phyloP scores from a whole-genome alignment of 768 basidiomycete species.

The Pleurotus djamor region DNA sequence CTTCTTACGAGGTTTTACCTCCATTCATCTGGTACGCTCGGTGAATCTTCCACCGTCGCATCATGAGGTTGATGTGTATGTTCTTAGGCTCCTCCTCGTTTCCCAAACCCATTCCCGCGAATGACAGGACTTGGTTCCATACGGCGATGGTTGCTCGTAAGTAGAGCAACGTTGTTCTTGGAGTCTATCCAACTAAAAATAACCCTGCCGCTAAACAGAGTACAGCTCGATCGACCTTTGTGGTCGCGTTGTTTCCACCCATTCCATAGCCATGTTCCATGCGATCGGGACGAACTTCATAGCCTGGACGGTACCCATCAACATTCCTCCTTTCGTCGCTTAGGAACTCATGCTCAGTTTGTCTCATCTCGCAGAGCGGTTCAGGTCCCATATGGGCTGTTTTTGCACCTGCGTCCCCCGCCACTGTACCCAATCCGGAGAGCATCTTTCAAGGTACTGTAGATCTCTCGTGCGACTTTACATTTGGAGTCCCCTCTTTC shows the following conservation, averaged over 20 bases:
- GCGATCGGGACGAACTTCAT: slow-evolving; percentile 11
- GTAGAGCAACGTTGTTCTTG: background rate
- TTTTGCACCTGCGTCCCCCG: slow-evolving; percentile 8
- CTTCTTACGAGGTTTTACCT: slow-evolving; percentile 11
- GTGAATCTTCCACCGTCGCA: background rate
- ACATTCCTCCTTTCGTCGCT: background rate
- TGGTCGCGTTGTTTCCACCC: slow-evolving; percentile 7
- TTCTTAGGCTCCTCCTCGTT: slow-evolving; percentile 6
- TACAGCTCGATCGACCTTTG: slow-evolving; percentile 7
- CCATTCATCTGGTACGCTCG: slow-evolving; percentile 19
- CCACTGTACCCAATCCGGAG: slow-evolving; percentile 20
- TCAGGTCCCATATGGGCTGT: slow-evolving; percentile 7
- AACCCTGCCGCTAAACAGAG: background rate
- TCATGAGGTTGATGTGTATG: background rate
- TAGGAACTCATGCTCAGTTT: background rate
- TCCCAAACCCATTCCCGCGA: slow-evolving; percentile 8
- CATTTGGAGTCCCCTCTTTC: slow-evolving; percentile 22
- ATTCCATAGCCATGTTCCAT: slow-evolving; percentile 13
- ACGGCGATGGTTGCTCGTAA: slow-evolving; percentile 6
- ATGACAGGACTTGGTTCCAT: background rate
- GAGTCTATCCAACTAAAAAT: background rate
- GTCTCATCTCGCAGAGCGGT: slow-evolving; percentile 1
- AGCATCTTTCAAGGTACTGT: slow-evolving; percentile 19
- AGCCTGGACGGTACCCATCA: slow-evolving; percentile 8
- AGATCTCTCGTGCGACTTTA: slow-evolving; percentile 13